Evolutionary conservation across 306 rosid species (phyloP).

Genomic region (Carpinus fangiana): DNA sequence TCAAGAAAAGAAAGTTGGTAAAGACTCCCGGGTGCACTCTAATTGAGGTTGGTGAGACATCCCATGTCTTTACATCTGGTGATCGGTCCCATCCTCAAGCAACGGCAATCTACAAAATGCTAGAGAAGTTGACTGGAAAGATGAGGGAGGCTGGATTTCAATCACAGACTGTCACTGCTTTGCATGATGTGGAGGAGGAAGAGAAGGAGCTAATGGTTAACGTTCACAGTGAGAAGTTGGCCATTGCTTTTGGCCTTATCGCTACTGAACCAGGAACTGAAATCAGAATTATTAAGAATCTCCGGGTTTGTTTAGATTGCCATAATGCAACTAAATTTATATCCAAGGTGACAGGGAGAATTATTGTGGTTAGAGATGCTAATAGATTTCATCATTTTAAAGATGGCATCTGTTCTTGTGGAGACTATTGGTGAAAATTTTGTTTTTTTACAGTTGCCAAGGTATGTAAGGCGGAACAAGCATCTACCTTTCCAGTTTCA

Average conservation of each 20-base stretch:
- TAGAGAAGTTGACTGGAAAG: conserved; percentile 76
- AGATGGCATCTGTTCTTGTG: conserved; percentile 82
- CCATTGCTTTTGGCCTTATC: conserved; percentile 88
- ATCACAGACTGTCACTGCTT: conserved; percentile 67
- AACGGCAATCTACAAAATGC: conserved; percentile 69
- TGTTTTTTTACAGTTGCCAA: conserved; percentile 20
- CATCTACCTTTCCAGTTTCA: conserved; percentile 29
- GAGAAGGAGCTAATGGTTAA: conserved; percentile 89
- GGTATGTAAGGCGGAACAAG: conserved; percentile 25
- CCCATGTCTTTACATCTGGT: conserved; percentile 73
- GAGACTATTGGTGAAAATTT: conserved; percentile 83
- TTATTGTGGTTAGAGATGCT: conserved; percentile 93
- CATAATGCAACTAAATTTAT: conserved; percentile 85
- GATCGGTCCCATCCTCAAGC: conserved; percentile 80
- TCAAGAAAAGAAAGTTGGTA: conserved; percentile 66
- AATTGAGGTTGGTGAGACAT: conserved; percentile 73
- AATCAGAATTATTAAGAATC: conserved; percentile 90
- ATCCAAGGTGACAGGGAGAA: conserved; percentile 83
- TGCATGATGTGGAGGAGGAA: conserved; percentile 97
- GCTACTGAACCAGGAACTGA: conserved; percentile 75
- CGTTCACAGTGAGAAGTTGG: conserved; percentile 90
- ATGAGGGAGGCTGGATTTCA: conserved; percentile 84
- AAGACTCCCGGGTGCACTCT: conserved; percentile 93
- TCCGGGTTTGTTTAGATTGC: conserved; percentile 94
- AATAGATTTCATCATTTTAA: conserved; percentile 92